Conservation (phyloP, 176 grass and related monocot genomes). For the Ensete glaucum region DNA sequence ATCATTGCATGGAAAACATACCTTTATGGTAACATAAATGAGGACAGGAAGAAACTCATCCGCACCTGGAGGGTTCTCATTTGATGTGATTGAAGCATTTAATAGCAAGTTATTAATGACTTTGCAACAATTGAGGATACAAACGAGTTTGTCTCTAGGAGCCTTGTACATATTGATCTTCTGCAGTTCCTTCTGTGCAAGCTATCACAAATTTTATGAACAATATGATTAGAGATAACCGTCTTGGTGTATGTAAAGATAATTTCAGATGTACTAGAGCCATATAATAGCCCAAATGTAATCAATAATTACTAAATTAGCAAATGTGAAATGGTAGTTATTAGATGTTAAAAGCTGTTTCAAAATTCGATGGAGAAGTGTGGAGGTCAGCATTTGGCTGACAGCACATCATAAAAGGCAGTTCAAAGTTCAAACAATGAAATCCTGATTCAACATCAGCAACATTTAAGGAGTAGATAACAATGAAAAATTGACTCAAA, state of each 20-base stretch:
- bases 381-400: no score
- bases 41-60: conserved; percentile 96
- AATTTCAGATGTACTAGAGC: no score
- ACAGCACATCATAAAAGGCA: no score
- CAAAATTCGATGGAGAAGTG: no score
- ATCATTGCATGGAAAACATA: conserved; percentile 8
- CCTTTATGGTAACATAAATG: conserved; percentile 97
- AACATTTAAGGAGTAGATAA: no score
- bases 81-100: conserved; percentile 71
- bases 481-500: no score
- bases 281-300: no score
- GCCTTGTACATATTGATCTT: conserved; percentile 98
- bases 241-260: no score
- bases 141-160: conserved; percentile 88
- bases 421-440: no score
- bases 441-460: no score
- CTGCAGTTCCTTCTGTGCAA: conserved; percentile 91
- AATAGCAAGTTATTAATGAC: conserved; percentile 87
- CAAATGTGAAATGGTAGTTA: no score
- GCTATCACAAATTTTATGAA: conserved; percentile 38
- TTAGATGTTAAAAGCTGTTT: no score
- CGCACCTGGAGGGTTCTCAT: conserved; percentile 68
- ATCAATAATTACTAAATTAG: conserved; percentile 14
- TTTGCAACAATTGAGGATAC: conserved; percentile 94
- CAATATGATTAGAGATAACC: background rate